Base-by-base conservation (phyloP, 129 eudicot species). In the Calendula officinalis region DNA sequence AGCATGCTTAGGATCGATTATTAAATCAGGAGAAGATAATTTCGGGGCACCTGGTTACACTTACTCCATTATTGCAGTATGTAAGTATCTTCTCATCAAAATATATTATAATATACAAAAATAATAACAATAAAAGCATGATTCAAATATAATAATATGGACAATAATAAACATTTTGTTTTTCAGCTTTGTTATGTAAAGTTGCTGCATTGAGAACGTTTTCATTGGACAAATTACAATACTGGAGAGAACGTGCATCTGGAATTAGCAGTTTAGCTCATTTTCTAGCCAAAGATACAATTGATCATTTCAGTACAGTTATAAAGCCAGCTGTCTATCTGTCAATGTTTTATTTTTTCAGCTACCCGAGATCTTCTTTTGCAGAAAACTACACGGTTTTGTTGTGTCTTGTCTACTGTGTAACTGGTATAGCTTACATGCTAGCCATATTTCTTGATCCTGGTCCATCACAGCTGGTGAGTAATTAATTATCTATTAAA, bases 401-500 rank as follows among this genome's bases (percentile, higher is more conserved):
- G 83, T 75, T 88, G 40, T 85, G 89, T 68, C 98, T 91, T 33
- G 96, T 87, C 55, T 91, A 91, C 64, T 91, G 98, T 60, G 98
- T 91, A 14, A 91, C 96, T 27, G 96, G 98, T 9, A 80, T 91
- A 30, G 98, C 83, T 9, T 91, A 91, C 76, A 80, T 73, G 59
- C 62, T 91, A 53, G 96, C 96, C 78, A 91, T 91, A 62, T 87
- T 85, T 69, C 95, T 91, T 60, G 86, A 85, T 35, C 95, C 98
- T 30, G 95, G 96, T 67, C 91, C 98, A 17, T 86, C 98, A 14
- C 98, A 91, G 78, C 76, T 91, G 91, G 98, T 91, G 65, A 73
- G 78, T 50, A 40, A 39, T 22, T 22, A 22, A 22, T 22, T 22
- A 22, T 22, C 30, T 22, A 22, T 22, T 22, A 22, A 22, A 22